Conservation (phyloP, 768 basidiomycete species). For the Trametes coccinea region DNA sequence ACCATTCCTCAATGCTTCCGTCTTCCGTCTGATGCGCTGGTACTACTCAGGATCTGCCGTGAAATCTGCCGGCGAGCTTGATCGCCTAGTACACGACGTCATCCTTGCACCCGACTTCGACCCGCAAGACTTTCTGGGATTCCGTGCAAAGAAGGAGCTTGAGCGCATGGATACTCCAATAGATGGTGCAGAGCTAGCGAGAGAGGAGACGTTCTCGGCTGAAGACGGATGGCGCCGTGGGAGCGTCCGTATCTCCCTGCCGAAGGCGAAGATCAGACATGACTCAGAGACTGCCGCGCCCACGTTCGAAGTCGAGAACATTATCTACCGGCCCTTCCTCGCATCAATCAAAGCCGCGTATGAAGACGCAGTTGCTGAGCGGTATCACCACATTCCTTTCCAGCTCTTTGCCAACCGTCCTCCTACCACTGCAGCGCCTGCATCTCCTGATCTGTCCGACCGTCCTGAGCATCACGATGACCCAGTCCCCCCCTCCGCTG, state of each 20-base stretch:
- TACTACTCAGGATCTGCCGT: conserved; percentile 28
- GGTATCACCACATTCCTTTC: conserved; percentile 12
- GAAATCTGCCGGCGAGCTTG: conserved; percentile 31
- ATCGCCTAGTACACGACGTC: conserved; percentile 28
- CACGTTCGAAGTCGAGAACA: conserved; percentile 30
- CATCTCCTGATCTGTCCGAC: too few relatives aligned
- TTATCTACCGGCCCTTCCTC: conserved; percentile 30
- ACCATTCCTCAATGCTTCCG: conserved; percentile 21
- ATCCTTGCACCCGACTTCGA: conserved; percentile 3
- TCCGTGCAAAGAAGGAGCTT: conserved; percentile 7
- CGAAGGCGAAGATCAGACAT: conserved; percentile 19
- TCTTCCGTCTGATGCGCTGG: conserved; percentile 34
- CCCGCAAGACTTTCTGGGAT: neutral
- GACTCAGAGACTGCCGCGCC: conserved; percentile 31
- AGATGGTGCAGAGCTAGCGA: too few relatives aligned
- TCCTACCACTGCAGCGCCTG: neutral
- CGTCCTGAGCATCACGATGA: too few relatives aligned
- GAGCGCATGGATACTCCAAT: conserved; percentile 7
- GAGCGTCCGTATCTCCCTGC: conserved; percentile 24
- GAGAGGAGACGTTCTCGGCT: conserved; percentile 10
- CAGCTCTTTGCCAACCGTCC: neutral
- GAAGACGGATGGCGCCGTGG: conserved; percentile 24
- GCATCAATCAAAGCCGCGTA: conserved; percentile 4
- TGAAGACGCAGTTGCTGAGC: neutral
- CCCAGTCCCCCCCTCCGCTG: too few relatives aligned